Percentiles rank a stretch among this genome's conserved stretches.
Evolutionary conservation across 192 early-diverging fungal genomes (phyloP).

Genomic region (Lobosporangium transversale): DNA sequence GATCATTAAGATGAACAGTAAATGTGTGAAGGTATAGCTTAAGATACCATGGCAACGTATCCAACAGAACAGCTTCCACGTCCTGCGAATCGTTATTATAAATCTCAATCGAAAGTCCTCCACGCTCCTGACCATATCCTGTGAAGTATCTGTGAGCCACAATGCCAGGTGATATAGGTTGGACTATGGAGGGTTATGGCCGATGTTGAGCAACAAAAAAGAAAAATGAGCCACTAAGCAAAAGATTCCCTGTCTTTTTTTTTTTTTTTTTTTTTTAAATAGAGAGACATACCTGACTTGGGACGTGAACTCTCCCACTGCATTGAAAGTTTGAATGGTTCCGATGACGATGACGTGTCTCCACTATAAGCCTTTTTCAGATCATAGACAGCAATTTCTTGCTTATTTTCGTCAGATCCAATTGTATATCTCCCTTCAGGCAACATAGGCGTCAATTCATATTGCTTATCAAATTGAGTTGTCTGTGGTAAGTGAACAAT

Average conservation of each 20-base stretch:
- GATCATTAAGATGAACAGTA: slow-evolving; percentile 55
- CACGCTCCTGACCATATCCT: slow-evolving; percentile 87
- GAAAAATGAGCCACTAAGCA: too few species aligned
- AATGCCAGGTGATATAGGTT: slow-evolving; percentile 55
- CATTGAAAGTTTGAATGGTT: slow-evolving; percentile 59
- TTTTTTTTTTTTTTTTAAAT: too few species aligned
- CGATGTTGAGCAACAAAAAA: too few species aligned
- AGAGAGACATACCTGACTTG: slow-evolving; percentile 54
- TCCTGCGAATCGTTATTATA: slow-evolving; percentile 68
- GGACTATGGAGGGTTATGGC: too few species aligned
- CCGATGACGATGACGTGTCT: not conserved
- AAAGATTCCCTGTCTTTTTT: too few species aligned
- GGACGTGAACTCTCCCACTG: slow-evolving; percentile 59
- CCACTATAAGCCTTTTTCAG: slow-evolving; percentile 31
- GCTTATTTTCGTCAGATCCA: slow-evolving; percentile 21
- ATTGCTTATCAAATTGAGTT: slow-evolving; percentile 14
- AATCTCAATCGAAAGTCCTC: slow-evolving; percentile 80
- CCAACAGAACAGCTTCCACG: slow-evolving; percentile 70
- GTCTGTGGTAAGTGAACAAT: slow-evolving; percentile 52
- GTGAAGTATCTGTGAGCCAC: slow-evolving; percentile 72
- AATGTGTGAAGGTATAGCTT: slow-evolving; percentile 93
- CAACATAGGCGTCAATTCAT: slow-evolving; percentile 12
- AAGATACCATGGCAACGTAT: slow-evolving; percentile 92
- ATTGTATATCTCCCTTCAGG: slow-evolving; percentile 12
- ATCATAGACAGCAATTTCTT: slow-evolving; percentile 58